phyloP scores from a whole-genome alignment of 2,329 filamentous ascomycete genomes.

The Phyllosticta citriasiana region DNA sequence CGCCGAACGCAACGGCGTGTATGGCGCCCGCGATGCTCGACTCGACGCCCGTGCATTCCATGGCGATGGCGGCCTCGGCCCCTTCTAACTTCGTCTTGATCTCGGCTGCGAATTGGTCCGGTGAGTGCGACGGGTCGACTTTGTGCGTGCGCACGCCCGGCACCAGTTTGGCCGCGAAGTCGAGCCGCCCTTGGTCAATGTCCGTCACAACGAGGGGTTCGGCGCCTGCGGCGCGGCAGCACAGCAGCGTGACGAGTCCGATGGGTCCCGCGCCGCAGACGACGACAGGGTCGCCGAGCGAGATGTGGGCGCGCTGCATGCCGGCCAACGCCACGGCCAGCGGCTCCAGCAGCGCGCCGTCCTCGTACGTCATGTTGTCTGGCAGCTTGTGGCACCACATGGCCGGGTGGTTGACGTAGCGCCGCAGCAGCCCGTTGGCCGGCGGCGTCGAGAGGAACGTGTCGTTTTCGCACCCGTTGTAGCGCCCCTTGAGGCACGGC shows the following conservation, averaged over 20 bases:
- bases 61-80: slow-evolving; percentile 67
- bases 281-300: slow-evolving; percentile 75
- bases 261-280: slow-evolving; percentile 93
- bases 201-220: slow-evolving; percentile 90
- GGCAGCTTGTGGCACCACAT: slow-evolving; percentile 96
- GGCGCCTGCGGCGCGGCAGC: slow-evolving; percentile 75
- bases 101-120: slow-evolving; percentile 61
- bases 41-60: slow-evolving; percentile 95
- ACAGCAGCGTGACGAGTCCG: slow-evolving; percentile 78
- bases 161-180: slow-evolving; percentile 75
- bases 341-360: slow-evolving; percentile 84
- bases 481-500: slow-evolving; percentile 81
- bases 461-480: slow-evolving; percentile 87
- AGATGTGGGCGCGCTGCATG: slow-evolving; percentile 70
- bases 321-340: slow-evolving; percentile 81
- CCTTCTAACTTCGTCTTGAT: slow-evolving; percentile 65
- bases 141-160: slow-evolving; percentile 73
- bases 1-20: slow-evolving; percentile 86
- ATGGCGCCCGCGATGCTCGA: slow-evolving; percentile 78
- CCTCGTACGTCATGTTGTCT: slow-evolving; percentile 73
- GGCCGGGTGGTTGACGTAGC: slow-evolving; percentile 92
- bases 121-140: slow-evolving; percentile 51
- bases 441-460: slow-evolving; percentile 86
- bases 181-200: slow-evolving; percentile 75
- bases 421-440: slow-evolving; percentile 71